Evolutionary conservation across 192 early-diverging fungal species (phyloP).

Genomic region (Coemansia sp.): DNA sequence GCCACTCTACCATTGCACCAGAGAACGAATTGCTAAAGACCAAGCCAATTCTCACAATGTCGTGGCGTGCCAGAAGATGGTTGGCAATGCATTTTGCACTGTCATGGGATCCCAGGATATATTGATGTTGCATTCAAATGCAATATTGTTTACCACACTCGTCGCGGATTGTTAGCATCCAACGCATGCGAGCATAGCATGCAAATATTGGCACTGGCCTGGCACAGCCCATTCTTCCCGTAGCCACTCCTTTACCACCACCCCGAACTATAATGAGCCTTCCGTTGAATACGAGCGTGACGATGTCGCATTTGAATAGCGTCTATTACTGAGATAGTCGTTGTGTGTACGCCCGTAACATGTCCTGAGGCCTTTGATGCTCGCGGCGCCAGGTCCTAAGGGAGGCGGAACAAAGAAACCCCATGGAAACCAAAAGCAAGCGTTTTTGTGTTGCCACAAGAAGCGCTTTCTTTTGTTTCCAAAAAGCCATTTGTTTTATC

Average conservation of each 20-base stretch:
- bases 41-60: not conserved
- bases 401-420: constrained; percentile 12
- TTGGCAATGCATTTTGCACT: too few species aligned
- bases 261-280: too few species aligned
- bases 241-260: too few species aligned
- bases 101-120: not conserved
- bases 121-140: too few species aligned
- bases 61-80: not conserved
- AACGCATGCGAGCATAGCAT: too few species aligned
- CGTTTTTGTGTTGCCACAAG: not conserved
- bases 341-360: constrained; percentile 41
- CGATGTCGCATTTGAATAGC: too few species aligned
- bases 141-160: too few species aligned
- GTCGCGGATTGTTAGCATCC: not conserved
- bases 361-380: constrained; percentile 26
- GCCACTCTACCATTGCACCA: not conserved
- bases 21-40: not conserved
- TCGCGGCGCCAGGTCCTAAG: constrained; percentile 33
- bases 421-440: not conserved
- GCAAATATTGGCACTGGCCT: not conserved
- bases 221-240: not conserved
- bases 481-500: not conserved
- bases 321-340: not conserved
- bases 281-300: too few species aligned
- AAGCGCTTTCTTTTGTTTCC: not conserved